These are phyloP conservation scores for Cochlearia excelsa DNA, from an alignment of 345 rosid species.

Conservation along the genomic window DNA sequence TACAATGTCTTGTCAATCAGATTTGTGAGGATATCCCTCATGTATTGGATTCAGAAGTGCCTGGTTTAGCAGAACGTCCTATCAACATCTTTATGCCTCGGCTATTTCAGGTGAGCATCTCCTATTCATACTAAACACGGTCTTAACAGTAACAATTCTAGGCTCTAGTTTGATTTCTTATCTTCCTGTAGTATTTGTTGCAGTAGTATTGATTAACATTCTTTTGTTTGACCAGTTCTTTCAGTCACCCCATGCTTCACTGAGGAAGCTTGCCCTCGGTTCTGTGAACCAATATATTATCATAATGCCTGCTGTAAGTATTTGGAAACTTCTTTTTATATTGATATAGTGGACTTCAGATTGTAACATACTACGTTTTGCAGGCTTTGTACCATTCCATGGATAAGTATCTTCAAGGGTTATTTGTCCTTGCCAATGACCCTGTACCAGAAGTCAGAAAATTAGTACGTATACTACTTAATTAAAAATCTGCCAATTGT, in stretches of 20 bases:
- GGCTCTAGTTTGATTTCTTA: slow-evolving; percentile 21
- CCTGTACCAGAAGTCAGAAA: slow-evolving; percentile 78
- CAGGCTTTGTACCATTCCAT: slow-evolving; percentile 71
- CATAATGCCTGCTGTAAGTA: slow-evolving; percentile 96
- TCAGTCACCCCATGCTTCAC: slow-evolving; percentile 76
- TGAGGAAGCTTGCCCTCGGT: slow-evolving; percentile 82
- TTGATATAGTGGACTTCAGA: slow-evolving; percentile 1
- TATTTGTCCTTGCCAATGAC: slow-evolving; percentile 82
- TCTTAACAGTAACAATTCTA: neutral
- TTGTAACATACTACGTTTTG: slow-evolving; percentile 21
- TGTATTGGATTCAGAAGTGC: slow-evolving; percentile 79
- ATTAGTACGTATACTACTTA: slow-evolving; percentile 44
- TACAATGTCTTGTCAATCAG: slow-evolving; percentile 37
- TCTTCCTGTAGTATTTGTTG: slow-evolving; percentile 16
- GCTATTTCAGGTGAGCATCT: slow-evolving; percentile 60
- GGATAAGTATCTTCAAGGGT: slow-evolving; percentile 82
- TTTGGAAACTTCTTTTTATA: slow-evolving; percentile 18
- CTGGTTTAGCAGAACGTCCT: slow-evolving; percentile 85
- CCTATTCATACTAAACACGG: slow-evolving; percentile 11
- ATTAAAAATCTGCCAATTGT: slow-evolving; percentile 18
- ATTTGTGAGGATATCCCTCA: slow-evolving; percentile 96
- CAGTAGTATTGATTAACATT: slow-evolving; percentile 1
- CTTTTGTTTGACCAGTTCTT: slow-evolving; percentile 63
- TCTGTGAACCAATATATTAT: slow-evolving; percentile 84
- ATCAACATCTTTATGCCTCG: slow-evolving; percentile 77